phyloP scores from a whole-genome alignment of 148 eudicot species.

The Cornus controversa region DNA sequence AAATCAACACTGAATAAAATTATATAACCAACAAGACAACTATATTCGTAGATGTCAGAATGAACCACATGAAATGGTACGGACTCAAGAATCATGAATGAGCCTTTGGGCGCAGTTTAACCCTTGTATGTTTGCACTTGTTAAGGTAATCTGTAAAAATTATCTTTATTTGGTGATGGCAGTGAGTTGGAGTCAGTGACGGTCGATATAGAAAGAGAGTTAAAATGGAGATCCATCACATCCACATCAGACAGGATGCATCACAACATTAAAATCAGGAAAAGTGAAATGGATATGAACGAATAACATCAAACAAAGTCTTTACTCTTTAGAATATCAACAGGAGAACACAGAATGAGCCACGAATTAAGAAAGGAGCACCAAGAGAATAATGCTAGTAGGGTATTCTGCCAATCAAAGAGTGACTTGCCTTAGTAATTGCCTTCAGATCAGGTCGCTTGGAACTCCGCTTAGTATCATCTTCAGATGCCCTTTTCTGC shows the following conservation, averaged over 20 bases:
- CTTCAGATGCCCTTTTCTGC: constrained; percentile 31
- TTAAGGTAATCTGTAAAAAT: too few relatives aligned
- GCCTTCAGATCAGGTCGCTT: constrained; percentile 80
- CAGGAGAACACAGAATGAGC: neutral
- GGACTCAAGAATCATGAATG: neutral
- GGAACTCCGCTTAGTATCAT: constrained; percentile 29
- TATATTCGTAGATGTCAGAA: too few relatives aligned
- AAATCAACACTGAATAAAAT: neutral
- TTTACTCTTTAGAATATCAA: neutral
- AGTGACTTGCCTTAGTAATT: constrained; percentile 50
- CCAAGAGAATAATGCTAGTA: neutral
- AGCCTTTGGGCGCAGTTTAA: neutral
- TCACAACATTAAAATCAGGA: neutral
- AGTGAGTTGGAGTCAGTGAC: too few relatives aligned
- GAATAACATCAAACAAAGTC: neutral
- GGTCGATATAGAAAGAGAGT: neutral
- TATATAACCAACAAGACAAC: neutral
- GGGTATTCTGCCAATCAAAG: neutral
- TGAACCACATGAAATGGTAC: neutral
- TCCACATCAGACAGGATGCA: neutral
- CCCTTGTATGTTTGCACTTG: neutral
- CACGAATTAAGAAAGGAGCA: constrained; percentile 1
- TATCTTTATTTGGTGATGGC: too few relatives aligned
- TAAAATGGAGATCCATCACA: neutral
- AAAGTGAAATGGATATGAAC: neutral